Evolutionary conservation across 139 green algal genomes (phyloP), one percentile per base, ranked within the genome.

Genomic region (Chlorella ohadii): DNA sequence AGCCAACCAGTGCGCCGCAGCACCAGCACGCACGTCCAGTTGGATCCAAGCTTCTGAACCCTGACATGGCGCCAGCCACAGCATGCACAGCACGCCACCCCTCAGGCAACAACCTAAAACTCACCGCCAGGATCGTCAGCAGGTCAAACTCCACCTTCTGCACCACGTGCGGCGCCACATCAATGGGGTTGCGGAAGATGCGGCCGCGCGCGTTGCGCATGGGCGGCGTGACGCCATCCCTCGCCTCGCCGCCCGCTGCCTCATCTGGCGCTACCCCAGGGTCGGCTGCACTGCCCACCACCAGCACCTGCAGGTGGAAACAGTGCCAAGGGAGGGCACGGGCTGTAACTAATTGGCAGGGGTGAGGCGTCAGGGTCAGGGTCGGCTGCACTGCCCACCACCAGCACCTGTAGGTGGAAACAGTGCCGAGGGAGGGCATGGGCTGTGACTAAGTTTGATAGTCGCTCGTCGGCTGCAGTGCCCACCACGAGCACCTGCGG

Each of bases 171-270:
- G 87, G 76, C 9, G 85, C 38, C 9, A 94, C 86, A 23, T 89
- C 72, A 13, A 81, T 85, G 1, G 72, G 67, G 6, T 89, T 72
- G 65, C 89, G 81, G 88, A 98, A 98, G 34, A 93, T 85, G 31
- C 94, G 87, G 39, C 84, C 44, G 13, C 91, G 78, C 7, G 88
- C 94, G 61, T 95, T 93, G 28, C 88, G 88, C 88, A 96, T 94
- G 16, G 93, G 90, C 25, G 94, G 94, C 27, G 94, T 97, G 12
- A 97, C 41, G 55, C 94, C 94, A 64, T 97, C 86, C 0, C 76
- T 56, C 20, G 68, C n/a, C 56, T 90, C 86, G 27, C 76, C 76
- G 20, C n/a, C 34, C 4, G n/a, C 59, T 28, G 63, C 85, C 82
- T 96, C 90, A 19, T 72, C 66, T 5, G 72, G 27, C 25, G 70